Evolutionary conservation across 106 monocot genomes (phyloP).

Genomic region (Dioscorea alata): DNA sequence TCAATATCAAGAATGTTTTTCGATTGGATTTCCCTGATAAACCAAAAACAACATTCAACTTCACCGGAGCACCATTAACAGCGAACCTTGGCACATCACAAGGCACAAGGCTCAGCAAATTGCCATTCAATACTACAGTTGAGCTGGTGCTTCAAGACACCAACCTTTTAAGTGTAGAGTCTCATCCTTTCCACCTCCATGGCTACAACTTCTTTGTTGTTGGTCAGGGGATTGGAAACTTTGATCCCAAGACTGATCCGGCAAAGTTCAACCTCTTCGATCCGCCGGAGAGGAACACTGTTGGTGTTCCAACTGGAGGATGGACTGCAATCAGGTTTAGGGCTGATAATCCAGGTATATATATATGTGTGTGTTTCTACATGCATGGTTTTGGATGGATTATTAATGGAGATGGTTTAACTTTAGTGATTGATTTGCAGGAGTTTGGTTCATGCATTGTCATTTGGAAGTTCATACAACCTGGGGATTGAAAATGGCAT

Average conservation of each 20-base stretch:
- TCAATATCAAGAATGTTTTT: conserved; percentile 28
- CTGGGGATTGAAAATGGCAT: conserved; percentile 65
- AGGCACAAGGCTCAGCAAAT: conserved; percentile 32
- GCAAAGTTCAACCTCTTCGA: conserved; percentile 42
- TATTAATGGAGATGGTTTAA: background rate
- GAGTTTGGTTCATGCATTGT: conserved; percentile 85
- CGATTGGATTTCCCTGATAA: conserved; percentile 35
- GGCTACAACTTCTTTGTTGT: conserved; percentile 42
- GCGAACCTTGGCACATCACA: conserved; percentile 34
- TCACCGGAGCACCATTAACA: conserved; percentile 36
- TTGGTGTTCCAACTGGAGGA: conserved; percentile 46
- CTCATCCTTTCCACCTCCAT: conserved; percentile 37
- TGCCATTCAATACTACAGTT: conserved; percentile 33
- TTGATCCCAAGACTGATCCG: conserved; percentile 31
- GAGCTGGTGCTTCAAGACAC: conserved; percentile 44
- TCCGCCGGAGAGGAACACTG: conserved; percentile 47
- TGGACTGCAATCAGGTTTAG: conserved; percentile 40
- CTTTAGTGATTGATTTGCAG: conserved; percentile 16
- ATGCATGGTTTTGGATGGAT: background rate
- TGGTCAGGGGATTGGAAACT: conserved; percentile 33
- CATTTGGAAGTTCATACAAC: conserved; percentile 51
- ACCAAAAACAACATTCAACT: conserved; percentile 26
- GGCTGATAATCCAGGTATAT: conserved; percentile 34
- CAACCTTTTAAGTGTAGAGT: conserved; percentile 28
- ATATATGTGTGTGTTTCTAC: background rate